Base-by-base conservation (phyloP, 148 eudicot genomes). In the Silene conica region DNA sequence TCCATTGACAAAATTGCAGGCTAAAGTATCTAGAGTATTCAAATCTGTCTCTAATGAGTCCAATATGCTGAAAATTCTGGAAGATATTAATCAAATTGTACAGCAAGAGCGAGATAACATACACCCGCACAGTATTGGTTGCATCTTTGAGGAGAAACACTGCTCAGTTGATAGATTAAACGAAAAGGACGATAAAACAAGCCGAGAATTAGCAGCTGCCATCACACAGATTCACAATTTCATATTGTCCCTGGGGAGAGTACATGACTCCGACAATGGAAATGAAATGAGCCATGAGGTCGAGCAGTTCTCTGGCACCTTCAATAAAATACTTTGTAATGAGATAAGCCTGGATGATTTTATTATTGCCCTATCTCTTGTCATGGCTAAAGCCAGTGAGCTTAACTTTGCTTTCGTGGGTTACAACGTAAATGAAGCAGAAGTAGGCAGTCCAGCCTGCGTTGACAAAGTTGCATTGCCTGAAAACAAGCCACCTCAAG, bases 381-480 rank as follows among this genome's bases (percentile, higher is more conserved):
- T 94, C 25, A 69, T 94, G 50, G 60, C 62, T 65, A 79, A 89
- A 79, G 91, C 86, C 46, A 80, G 88, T 73, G 85, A 86, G 64
- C 90, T 91, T 52, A 82, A 78, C 67, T 85, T 87, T 73, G 85
- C 74, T 80, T 78, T 89, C 73, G 69, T 78, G 70, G 89, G 93
- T 34, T 87, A 82, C 82, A 88, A 86, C 8, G 43, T 38, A 63
- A 83, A 74, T 69, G 93, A 85, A 73, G 71, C 72, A 28, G 97
- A 89, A 77, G 84, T 80, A 28, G 81, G 50, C 73, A 82, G 86
- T 83, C 88, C 91, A 77, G 95, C 92, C 71, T 94, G 97, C 77
- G 89, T 94, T 4, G 98, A 94, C 85, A 94, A 94, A 78, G 79
- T 91, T 80, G 98, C 88, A 21, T 82, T 94, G 76, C 97, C 97